These are phyloP conservation scores for Eucalyptus erythrocorys DNA, from an alignment of 345 rosid genomes.

Conservation along the genomic window DNA sequence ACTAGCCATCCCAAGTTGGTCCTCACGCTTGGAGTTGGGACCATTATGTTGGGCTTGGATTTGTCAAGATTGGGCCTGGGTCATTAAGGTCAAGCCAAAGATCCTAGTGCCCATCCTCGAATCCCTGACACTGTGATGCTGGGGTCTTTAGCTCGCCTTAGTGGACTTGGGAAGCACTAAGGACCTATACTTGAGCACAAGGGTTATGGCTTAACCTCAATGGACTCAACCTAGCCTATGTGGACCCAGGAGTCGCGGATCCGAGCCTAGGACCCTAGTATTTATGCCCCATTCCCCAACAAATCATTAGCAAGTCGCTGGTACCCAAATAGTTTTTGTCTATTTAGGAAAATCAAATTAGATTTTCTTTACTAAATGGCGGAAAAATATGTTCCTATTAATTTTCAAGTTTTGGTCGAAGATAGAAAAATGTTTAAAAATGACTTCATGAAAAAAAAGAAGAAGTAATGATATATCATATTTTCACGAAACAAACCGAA, in stretches of 20 bases:
- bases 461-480: too few relatives aligned
- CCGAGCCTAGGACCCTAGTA: not conserved
- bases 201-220: not conserved
- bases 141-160: rapidly evolving
- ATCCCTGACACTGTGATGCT: rapidly evolving
- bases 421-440: too few relatives aligned
- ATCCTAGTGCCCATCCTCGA: rapidly evolving
- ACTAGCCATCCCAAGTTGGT: rapidly evolving
- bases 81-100: too few relatives aligned
- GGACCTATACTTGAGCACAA: too few relatives aligned
- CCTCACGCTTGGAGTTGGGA: too few relatives aligned
- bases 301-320: not conserved
- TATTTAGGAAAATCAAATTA: too few relatives aligned
- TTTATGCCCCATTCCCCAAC: not conserved
- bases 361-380: too few relatives aligned
- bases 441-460: too few relatives aligned
- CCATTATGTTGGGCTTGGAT: too few relatives aligned
- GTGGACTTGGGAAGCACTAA: too few relatives aligned
- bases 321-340: not conserved
- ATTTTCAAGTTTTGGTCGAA: not conserved
- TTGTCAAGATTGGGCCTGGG: rapidly evolving
- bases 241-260: not conserved
- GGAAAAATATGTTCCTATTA: not conserved
- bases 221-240: not conserved
- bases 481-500: rapidly evolving